These are phyloP conservation scores for Olyra latifolia DNA, from an alignment of 176 grass and related monocot species.

Conservation along the genomic window DNA sequence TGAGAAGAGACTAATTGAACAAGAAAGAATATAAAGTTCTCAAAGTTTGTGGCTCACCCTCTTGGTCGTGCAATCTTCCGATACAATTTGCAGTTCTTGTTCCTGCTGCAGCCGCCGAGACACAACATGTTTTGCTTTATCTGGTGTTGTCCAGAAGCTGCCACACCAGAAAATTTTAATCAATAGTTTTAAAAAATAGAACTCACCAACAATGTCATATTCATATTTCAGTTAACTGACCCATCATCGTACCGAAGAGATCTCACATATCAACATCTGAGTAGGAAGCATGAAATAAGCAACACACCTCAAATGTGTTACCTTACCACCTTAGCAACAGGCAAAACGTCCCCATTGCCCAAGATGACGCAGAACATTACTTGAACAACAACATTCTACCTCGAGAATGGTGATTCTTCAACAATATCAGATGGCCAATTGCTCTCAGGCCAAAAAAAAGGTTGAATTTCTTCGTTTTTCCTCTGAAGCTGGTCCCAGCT, in stretches of 20 bases:
- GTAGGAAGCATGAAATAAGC: not conserved
- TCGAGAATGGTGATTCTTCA: not conserved
- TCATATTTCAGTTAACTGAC: not conserved
- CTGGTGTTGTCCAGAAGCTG: constrained; percentile 65
- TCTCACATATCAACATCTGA: not conserved
- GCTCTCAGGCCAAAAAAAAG: not conserved
- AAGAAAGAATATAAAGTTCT: not conserved
- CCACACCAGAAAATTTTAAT: not conserved
- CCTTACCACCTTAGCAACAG: too few relatives aligned
- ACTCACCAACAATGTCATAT: too few relatives aligned
- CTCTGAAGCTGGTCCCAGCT: not conserved
- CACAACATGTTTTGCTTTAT: constrained; percentile 54
- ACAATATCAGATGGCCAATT: not conserved
- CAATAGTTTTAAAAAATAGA: not conserved
- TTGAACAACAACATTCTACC: not conserved
- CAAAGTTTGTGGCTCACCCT: constrained; percentile 40
- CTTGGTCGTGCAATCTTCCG: constrained; percentile 68
- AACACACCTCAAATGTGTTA: not conserved
- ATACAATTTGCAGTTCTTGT: constrained; percentile 59
- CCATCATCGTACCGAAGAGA: not conserved
- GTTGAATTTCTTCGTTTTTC: not conserved
- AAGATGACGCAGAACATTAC: not conserved
- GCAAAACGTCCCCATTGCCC: not conserved
- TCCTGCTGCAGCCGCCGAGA: constrained; percentile 50
- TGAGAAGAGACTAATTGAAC: constrained; percentile 4